phyloP scores from a whole-genome alignment of 805 yeast genomes.

The Scheffersomyces coipomensis region DNA sequence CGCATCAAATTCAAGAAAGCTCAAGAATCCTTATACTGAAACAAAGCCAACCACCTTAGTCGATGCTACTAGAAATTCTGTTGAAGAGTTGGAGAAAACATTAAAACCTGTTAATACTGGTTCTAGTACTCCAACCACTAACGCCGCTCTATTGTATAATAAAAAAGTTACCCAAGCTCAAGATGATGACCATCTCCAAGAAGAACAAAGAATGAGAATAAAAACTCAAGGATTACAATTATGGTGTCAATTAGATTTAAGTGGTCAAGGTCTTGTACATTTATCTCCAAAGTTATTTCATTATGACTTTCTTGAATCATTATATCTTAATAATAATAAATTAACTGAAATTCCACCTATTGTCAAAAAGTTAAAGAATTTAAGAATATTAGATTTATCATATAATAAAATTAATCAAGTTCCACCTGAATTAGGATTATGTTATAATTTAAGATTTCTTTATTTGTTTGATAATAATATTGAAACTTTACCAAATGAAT shows the following conservation, averaged over 20 bases:
- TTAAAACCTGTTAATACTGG: constrained; percentile 24
- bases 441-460: constrained; percentile 75
- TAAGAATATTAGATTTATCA: constrained; percentile 83
- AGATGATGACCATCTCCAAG: constrained; percentile 51
- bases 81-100: constrained; percentile 46
- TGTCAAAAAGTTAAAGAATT: constrained; percentile 64
- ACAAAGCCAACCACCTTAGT: constrained; percentile 36
- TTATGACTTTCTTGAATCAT: constrained; percentile 79
- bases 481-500: constrained; percentile 71
- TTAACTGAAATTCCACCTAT: constrained; percentile 65
- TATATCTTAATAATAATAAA: constrained; percentile 85
- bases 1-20: constrained; percentile 62
- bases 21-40: constrained; percentile 35
- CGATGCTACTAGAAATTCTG: constrained; percentile 41
- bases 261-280: constrained; percentile 80
- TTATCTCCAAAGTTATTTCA: constrained; percentile 74
- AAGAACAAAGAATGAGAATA: constrained; percentile 61
- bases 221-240: constrained; percentile 69
- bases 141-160: constrained; percentile 39
- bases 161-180: constrained; percentile 42
- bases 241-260: constrained; percentile 92
- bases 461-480: constrained; percentile 87
- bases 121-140: constrained; percentile 33
- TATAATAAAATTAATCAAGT: constrained; percentile 67
- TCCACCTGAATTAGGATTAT: constrained; percentile 83